phyloP scores from a whole-genome alignment of 169 alveolate genomes.

The Plasmodium gonderi region DNA sequence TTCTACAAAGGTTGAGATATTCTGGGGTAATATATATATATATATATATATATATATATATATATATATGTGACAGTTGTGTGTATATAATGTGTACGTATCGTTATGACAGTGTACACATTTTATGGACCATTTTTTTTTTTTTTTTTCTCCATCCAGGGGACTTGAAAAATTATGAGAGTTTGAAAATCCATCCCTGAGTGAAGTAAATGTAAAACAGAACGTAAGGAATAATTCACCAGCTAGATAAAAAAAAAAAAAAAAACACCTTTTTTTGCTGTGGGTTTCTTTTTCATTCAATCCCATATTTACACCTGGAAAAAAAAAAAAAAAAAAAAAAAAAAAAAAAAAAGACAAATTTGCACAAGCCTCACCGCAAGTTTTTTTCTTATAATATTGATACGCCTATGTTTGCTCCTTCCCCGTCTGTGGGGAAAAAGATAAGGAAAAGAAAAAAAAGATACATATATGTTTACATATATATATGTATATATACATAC shows the following conservation, averaged over 20 bases:
- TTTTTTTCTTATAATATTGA: background rate
- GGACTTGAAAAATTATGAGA: background rate
- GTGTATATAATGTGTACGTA: too few relatives aligned
- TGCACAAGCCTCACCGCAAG: background rate
- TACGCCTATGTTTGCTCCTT: too few relatives aligned
- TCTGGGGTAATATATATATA: background rate
- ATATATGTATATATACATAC: background rate
- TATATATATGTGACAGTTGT: background rate
- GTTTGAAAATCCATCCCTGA: too few relatives aligned
- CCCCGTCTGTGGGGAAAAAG: too few relatives aligned
- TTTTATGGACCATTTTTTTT: too few relatives aligned
- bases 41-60: background rate
- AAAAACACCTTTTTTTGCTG: background rate
- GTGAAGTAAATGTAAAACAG: background rate
- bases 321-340: background rate
- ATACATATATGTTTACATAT: too few relatives aligned
- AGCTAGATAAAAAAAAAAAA: constrained; percentile 4
- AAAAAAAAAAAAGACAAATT: background rate
- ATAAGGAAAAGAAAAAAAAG: too few relatives aligned
- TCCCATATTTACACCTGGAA: background rate
- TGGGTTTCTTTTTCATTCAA: background rate
- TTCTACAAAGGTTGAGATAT: background rate
- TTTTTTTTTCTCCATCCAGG: background rate
- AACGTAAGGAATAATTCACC: background rate
- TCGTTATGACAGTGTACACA: too few relatives aligned